Evolutionary conservation across 768 basidiomycete species (phyloP), one percentile per base, ranked within the genome.

Genomic region (Tulasnella sp.): DNA sequence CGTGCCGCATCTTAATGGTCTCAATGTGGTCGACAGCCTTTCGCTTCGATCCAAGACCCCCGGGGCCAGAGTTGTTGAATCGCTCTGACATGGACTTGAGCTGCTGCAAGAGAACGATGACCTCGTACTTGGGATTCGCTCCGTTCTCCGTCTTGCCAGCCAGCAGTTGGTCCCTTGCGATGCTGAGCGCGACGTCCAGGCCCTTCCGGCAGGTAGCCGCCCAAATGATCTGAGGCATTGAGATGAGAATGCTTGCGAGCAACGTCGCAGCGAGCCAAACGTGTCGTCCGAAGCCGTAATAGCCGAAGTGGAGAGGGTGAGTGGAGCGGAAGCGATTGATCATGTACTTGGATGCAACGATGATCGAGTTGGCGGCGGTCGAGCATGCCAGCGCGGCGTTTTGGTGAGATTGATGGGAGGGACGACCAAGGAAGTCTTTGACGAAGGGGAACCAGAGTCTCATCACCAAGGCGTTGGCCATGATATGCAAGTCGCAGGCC

Each of bases 361-460:
- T 87, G 80, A 94, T 89, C 2, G 86, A 85, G 83, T 93, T 93
- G 14, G 93, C 92, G 1, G 94, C 93, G 77, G 89, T 90, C 58
- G 93, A 87, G 42, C 89, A 89, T 46, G 91, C 90, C 48, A 89
- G 87, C 20, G 89, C 88, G 80, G 58, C 73, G 24, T 31, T 79
- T 31, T 78, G 80, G 58, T 78, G 54, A n/a, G 76, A 31, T 31
- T 50, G 78, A 18, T 22, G 42, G 24, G 78, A 77, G 37, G 46
- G 24, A 2, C 41, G 83, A 37, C n/a, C 37, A 46, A 40, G 31
- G 77, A 83, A 72, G 82, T 82, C 85, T 85, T 88, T 86, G 81
- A 94, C 85, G 85, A 94, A 93, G 0, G 94, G 93, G n/a, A 91
- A 84, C 84, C 92, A 94, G 8, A 90, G 86, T 85, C 90, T 91